Conservation (phyloP, 192 early-diverging fungal genomes). For the Coemansia sp. region DNA sequence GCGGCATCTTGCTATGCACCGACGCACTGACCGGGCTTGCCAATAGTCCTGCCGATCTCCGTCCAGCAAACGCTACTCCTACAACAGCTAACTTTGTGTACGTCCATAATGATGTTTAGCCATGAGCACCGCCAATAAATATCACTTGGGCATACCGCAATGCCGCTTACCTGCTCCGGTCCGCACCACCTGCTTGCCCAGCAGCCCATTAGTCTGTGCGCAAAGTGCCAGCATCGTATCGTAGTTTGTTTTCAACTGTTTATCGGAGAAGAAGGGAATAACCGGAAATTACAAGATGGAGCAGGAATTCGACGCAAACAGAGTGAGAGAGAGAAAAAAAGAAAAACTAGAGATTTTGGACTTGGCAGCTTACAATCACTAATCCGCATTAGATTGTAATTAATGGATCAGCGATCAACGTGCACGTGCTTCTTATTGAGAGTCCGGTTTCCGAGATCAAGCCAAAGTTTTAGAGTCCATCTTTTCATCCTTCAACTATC, state of each 20-base stretch:
- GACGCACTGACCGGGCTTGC: background rate
- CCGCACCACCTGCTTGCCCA: constrained; percentile 12
- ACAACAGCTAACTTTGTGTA: constrained; percentile 1
- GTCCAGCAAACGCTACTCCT: constrained; percentile 10
- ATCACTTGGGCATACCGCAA: background rate
- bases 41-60: constrained; percentile 8
- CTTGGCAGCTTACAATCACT: background rate
- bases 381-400: no score
- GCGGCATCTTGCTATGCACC: constrained; percentile 5
- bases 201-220: background rate
- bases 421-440: no score
- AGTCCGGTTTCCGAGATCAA: no score
- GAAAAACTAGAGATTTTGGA: background rate
- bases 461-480: no score
- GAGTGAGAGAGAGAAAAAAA: background rate
- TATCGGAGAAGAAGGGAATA: no score
- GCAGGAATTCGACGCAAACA: no score
- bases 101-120: background rate
- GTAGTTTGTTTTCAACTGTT: no score
- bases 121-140: no score
- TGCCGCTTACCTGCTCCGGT: constrained; percentile 16
- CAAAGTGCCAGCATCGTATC: constrained; percentile 11
- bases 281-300: no score
- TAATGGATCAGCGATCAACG: no score
- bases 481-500: no score